Conservation (phyloP, 176 grass and related monocot species). For the Elaeis guineensis region DNA sequence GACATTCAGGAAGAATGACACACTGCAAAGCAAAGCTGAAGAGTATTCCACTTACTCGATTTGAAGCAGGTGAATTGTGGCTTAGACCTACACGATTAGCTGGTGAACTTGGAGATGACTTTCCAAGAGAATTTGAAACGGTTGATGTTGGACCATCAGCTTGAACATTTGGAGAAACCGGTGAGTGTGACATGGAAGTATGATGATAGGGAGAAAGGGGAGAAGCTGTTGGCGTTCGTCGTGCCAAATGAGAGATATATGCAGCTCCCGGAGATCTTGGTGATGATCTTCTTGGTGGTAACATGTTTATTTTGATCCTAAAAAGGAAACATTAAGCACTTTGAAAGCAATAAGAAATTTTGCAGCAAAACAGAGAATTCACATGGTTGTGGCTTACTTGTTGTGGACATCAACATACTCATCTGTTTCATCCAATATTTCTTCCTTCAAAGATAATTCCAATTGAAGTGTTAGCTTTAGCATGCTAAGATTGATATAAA, state of each 20-base stretch:
- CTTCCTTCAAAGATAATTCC: conserved; percentile 49
- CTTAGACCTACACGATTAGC: not conserved
- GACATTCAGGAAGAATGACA: no score
- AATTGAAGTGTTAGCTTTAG: not conserved
- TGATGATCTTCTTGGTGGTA: conserved; percentile 58
- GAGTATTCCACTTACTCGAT: conserved; percentile 25
- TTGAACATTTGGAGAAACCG: conserved; percentile 33
- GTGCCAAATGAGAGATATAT: conserved; percentile 33
- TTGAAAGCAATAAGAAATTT: not conserved
- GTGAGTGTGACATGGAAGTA: conserved; percentile 38
- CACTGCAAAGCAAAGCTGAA: no score
- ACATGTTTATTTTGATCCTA: conserved; percentile 98
- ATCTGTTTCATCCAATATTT: conserved; percentile 92
- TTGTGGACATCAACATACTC: conserved; percentile 99
- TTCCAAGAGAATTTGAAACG: conserved; percentile 30
- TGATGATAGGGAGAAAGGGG: conserved; percentile 47
- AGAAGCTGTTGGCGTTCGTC: conserved; percentile 57
- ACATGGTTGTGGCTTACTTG: conserved; percentile 45
- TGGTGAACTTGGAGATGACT: conserved; percentile 36
- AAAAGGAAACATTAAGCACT: conserved; percentile 5
- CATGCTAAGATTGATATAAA: not conserved
- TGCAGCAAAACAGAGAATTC: not conserved
- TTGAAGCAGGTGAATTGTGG: conserved; percentile 24
- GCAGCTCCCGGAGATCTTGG: conserved; percentile 46
- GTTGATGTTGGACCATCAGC: conserved; percentile 32